Evolutionary conservation across 2,329 filamentous ascomycete genomes (phyloP).

Genomic region (Cytospora mali): DNA sequence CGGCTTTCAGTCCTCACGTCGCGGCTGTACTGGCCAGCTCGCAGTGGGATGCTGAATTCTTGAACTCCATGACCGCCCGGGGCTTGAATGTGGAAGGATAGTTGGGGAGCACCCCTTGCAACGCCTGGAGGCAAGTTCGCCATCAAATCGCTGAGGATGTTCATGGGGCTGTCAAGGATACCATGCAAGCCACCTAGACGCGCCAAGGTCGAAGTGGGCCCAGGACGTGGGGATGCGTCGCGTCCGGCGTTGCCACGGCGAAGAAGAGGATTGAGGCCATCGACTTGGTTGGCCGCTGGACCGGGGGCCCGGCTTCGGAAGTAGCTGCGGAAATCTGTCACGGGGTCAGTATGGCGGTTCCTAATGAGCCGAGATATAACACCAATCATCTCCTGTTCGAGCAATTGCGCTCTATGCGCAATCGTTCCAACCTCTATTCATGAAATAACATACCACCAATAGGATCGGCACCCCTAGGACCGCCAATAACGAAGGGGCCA

Average conservation of each 20-base stretch:
- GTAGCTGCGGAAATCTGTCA: slow-evolving; percentile 51
- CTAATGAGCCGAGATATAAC: slow-evolving; percentile 21
- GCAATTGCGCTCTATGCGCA: slow-evolving; percentile 14
- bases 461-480: slow-evolving; percentile 51
- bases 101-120: slow-evolving; percentile 48
- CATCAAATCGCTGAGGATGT: slow-evolving; percentile 59
- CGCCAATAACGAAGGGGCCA: slow-evolving; percentile 55
- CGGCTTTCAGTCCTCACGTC: slow-evolving; percentile 51
- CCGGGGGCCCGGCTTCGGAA: slow-evolving; percentile 58
- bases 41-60: slow-evolving; percentile 51
- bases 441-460: slow-evolving; percentile 48
- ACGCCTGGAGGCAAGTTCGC: slow-evolving; percentile 53
- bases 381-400: slow-evolving; percentile 21
- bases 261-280: slow-evolving; percentile 85
- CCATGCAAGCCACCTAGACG: slow-evolving; percentile 53
- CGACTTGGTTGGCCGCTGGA: slow-evolving; percentile 64
- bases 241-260: slow-evolving; percentile 58
- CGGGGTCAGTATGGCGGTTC: slow-evolving; percentile 29
- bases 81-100: slow-evolving; percentile 63
- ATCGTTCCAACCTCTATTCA: slow-evolving; percentile 18
- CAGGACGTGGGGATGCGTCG: slow-evolving; percentile 51
- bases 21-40: slow-evolving; percentile 39
- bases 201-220: slow-evolving; percentile 49
- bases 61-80: slow-evolving; percentile 52
- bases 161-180: slow-evolving; percentile 53